A percentile compares a stretch with the other conserved stretches of the same genome.
These are phyloP conservation scores for Chalciporus pseudorubinellus DNA, from an alignment of 768 basidiomycete genomes.

Conservation along the genomic window DNA sequence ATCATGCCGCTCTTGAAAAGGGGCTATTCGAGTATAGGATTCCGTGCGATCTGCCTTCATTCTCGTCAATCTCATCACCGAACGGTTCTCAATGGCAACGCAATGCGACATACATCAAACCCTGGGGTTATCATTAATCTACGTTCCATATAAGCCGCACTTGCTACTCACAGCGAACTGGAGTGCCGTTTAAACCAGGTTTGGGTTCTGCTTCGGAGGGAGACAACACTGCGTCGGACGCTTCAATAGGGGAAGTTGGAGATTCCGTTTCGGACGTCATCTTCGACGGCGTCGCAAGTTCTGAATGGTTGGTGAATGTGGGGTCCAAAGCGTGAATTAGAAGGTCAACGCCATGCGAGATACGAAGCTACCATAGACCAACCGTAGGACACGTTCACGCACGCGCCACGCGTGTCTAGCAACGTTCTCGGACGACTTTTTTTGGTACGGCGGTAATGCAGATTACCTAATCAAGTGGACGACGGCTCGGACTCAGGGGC, in stretches of 20 bases:
- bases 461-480: not conserved
- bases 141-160: not conserved
- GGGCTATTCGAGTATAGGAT: conserved; percentile 76
- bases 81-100: conserved; percentile 2
- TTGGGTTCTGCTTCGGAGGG: conserved; percentile 58
- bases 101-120: conserved; percentile 70
- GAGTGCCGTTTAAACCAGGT: conserved; percentile 70
- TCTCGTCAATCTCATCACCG: conserved; percentile 16
- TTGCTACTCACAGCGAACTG: conserved; percentile 71
- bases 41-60: conserved; percentile 78
- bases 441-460: not conserved
- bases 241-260: conserved; percentile 50
- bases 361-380: not conserved
- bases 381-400: conserved; percentile 1
- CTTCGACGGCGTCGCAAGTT: not conserved
- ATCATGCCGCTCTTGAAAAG: conserved; percentile 81
- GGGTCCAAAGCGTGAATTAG: not conserved
- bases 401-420: not conserved
- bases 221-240: conserved; percentile 55
- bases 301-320: not conserved
- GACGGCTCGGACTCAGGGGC: no score
- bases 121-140: conserved; percentile 41
- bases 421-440: not conserved
- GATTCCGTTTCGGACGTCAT: conserved; percentile 27
- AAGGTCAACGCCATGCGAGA: not conserved